phyloP scores from a whole-genome alignment of 2,329 filamentous ascomycete genomes.

The Penicillium capsulatum region DNA sequence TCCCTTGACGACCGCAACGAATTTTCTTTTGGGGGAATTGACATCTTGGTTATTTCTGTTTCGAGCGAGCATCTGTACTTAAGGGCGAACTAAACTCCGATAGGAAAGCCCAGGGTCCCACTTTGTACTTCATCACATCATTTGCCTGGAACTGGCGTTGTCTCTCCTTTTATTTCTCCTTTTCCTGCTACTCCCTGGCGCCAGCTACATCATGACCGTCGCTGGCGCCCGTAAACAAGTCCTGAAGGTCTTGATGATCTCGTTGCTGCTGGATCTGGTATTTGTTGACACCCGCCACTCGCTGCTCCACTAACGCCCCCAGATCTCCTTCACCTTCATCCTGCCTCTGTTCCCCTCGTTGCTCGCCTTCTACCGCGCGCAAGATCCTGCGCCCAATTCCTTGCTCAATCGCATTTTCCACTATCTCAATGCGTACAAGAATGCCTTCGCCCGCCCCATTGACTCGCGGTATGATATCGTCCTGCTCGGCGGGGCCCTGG shows the following conservation, averaged over 20 bases:
- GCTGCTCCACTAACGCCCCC: neutral
- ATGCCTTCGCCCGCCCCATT: slow-evolving; percentile 84
- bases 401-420: slow-evolving; percentile 73
- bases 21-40: slow-evolving; percentile 29
- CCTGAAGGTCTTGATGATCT: slow-evolving; percentile 81
- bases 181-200: slow-evolving; percentile 4
- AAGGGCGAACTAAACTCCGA: slow-evolving; percentile 6
- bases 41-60: slow-evolving; percentile 32
- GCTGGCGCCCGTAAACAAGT: slow-evolving; percentile 64
- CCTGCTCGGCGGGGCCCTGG: slow-evolving; percentile 84
- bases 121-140: too few relatives aligned
- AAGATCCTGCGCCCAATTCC: slow-evolving; percentile 61
- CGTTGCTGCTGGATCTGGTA: slow-evolving; percentile 83
- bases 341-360: slow-evolving; percentile 93
- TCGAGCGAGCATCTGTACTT: slow-evolving; percentile 37
- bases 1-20: slow-evolving; percentile 36
- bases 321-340: slow-evolving; percentile 99
- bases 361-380: slow-evolving; percentile 90
- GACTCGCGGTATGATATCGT: slow-evolving; percentile 97
- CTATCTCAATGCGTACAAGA: slow-evolving; percentile 91
- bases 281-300: neutral
- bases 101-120: neutral
- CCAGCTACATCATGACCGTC: slow-evolving; percentile 31
- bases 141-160: too few relatives aligned
- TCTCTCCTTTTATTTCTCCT: too few relatives aligned